Evolutionary conservation across 805 yeast species (phyloP).

Genomic region (Myxozyma sirexii): DNA sequence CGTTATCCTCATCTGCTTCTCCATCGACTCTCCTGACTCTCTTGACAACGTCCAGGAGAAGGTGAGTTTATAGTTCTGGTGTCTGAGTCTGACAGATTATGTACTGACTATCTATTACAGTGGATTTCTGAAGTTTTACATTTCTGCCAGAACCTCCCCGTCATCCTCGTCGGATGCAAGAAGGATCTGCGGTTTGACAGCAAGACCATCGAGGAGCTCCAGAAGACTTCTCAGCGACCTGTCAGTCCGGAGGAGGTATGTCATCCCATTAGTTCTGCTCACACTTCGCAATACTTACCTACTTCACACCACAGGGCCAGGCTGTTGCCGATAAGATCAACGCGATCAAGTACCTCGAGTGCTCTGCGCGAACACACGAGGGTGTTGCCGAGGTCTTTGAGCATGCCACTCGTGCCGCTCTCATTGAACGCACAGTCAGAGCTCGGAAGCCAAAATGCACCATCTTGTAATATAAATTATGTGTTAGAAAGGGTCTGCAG

Average conservation of each 20-base stretch:
- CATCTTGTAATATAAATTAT: slow-evolving; percentile 51
- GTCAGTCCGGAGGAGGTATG: slow-evolving; percentile 67
- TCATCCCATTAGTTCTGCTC: too few relatives aligned
- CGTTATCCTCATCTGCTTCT: slow-evolving; percentile 88
- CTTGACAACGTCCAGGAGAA: slow-evolving; percentile 92
- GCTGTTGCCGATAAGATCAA: slow-evolving; percentile 87
- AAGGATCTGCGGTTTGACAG: slow-evolving; percentile 84
- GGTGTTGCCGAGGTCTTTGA: slow-evolving; percentile 93
- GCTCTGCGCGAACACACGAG: slow-evolving; percentile 88
- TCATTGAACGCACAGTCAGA: slow-evolving; percentile 57
- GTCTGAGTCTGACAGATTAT: background rate
- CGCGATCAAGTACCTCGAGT: slow-evolving; percentile 82
- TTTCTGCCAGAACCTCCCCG: slow-evolving; percentile 93
- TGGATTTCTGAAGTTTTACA: slow-evolving; percentile 94
- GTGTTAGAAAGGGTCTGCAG: slow-evolving; percentile 7
- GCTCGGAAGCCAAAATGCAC: slow-evolving; percentile 60
- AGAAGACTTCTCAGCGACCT: slow-evolving; percentile 76
- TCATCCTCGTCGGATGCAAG: slow-evolving; percentile 90
- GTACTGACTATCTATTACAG: slow-evolving; percentile 28
- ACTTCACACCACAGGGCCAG: slow-evolving; percentile 53
- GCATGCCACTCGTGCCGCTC: slow-evolving; percentile 88
- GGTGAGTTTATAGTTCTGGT: slow-evolving; percentile 17
- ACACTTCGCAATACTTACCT: background rate
- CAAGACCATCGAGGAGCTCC: slow-evolving; percentile 70
- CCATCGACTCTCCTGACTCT: slow-evolving; percentile 88